Percentiles rank a stretch among this genome's conserved stretches.
phyloP scores from a whole-genome alignment of 202 grass and related monocot species.

The Carex arenaria region DNA sequence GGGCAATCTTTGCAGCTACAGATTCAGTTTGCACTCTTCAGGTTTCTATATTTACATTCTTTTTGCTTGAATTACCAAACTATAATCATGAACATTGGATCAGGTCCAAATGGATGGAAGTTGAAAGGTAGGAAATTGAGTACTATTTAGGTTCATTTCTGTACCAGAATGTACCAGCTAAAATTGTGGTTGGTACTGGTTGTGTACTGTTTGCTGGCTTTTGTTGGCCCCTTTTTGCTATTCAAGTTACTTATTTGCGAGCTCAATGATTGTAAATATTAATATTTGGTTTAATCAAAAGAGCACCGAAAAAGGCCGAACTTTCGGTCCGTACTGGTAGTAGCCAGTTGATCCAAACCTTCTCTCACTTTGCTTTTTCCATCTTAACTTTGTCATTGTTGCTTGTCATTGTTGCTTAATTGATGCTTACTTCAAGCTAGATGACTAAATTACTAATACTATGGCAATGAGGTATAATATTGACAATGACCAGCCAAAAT shows the following conservation, averaged over 20 bases:
- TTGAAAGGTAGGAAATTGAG: background rate
- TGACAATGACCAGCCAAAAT: background rate
- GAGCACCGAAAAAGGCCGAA: background rate
- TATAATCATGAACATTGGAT: background rate
- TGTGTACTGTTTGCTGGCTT: background rate
- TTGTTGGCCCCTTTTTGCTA: background rate
- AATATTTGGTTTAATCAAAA: background rate
- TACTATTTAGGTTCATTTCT: background rate
- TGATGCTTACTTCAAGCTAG: background rate
- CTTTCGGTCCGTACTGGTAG: background rate
- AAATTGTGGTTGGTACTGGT: background rate
- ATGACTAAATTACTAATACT: constrained; percentile 1
- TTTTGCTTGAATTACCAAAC: background rate
- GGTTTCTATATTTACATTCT: constrained; percentile 39
- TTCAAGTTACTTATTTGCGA: background rate
- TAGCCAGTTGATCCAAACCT: background rate
- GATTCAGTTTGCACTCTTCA: constrained; percentile 98
- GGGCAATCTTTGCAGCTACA: constrained; percentile 86
- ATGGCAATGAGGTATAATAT: background rate
- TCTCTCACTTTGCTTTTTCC: background rate
- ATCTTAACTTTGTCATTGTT: background rate
- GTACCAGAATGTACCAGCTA: background rate
- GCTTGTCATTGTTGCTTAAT: background rate
- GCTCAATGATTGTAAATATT: background rate
- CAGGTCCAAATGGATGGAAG: background rate